A percentile compares a stretch with the other conserved stretches of the same genome.
Conservation (phyloP, 805 yeast genomes). For the Millerozyma miso region DNA sequence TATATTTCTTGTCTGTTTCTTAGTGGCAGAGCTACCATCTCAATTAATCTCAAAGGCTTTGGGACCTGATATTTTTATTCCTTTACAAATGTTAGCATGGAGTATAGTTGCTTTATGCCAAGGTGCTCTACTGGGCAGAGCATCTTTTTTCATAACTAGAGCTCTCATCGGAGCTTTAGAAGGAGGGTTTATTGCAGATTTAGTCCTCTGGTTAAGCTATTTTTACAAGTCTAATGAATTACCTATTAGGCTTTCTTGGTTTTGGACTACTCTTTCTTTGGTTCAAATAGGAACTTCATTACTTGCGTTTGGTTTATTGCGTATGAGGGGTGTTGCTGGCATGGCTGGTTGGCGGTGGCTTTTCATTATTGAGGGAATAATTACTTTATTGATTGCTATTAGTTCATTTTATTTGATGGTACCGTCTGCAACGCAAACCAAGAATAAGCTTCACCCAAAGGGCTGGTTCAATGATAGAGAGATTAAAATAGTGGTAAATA, state of each 20-base stretch:
- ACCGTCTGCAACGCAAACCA: conserved; percentile 8
- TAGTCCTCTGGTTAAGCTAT: conserved; percentile 59
- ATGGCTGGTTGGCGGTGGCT: conserved; percentile 19
- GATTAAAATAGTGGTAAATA: conserved; percentile 53
- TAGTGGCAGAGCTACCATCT: conserved; percentile 50
- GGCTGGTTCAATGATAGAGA: conserved; percentile 51
- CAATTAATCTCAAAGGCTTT: conserved; percentile 56
- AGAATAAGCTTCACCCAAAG: conserved; percentile 1
- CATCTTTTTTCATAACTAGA: conserved; percentile 21
- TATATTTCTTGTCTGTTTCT: conserved; percentile 37
- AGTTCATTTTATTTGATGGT: conserved; percentile 6
- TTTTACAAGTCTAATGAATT: conserved; percentile 59
- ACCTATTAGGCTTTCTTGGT: conserved; percentile 51
- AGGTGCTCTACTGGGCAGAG: conserved; percentile 17
- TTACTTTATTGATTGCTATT: conserved; percentile 9
- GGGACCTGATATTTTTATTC: conserved; percentile 62
- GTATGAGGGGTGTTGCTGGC: conserved; percentile 15
- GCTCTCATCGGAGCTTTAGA: conserved; percentile 26
- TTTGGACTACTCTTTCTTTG: conserved; percentile 25
- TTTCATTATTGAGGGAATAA: conserved; percentile 12
- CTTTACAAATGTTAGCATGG: conserved; percentile 29
- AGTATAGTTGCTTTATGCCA: conserved; percentile 25
- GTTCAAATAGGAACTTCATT: conserved; percentile 18
- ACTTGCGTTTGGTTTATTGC: conserved; percentile 18
- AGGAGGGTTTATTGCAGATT: conserved; percentile 45